Evolutionary conservation across 2,329 filamentous ascomycete species (phyloP).

Genomic region (Malbranchea zuffiana): DNA sequence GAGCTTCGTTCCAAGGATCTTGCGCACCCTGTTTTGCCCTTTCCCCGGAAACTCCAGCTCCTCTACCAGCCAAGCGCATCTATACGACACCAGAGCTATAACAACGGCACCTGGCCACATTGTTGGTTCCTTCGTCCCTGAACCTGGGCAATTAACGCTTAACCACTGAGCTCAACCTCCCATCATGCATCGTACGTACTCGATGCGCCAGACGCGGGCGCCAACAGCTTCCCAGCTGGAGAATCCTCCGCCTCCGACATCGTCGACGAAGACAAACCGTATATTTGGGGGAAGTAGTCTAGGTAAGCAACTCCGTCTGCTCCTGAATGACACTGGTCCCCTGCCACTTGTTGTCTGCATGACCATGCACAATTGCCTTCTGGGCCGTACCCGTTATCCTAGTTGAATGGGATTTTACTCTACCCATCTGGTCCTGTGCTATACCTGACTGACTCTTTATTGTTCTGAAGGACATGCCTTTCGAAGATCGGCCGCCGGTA

Average conservation of each 20-base stretch:
- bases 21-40: too few relatives aligned
- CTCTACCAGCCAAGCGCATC: too few relatives aligned
- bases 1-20: too few relatives aligned
- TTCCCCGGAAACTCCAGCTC: too few relatives aligned
- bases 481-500: conserved; percentile 42
- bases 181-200: conserved; percentile 94
- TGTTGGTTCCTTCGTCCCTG: too few relatives aligned
- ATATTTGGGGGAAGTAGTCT: conserved; percentile 79
- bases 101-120: not conserved
- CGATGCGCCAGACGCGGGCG: conserved; percentile 93
- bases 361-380: conserved; percentile 1
- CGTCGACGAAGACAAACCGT: conserved; percentile 79
- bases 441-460: not conserved
- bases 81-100: not conserved
- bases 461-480: conserved; percentile 49
- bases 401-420: not conserved
- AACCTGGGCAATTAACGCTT: too few relatives aligned
- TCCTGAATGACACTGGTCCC: too few relatives aligned
- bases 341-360: too few relatives aligned
- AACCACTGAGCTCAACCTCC: too few relatives aligned
- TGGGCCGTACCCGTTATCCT: not conserved
- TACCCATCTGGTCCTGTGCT: not conserved
- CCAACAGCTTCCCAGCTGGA: conserved; percentile 84
- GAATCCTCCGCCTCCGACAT: conserved; percentile 86
- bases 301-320: too few relatives aligned